Conservation (phyloP, 345 rosid species). For the Chamaenerion angustifolium region DNA sequence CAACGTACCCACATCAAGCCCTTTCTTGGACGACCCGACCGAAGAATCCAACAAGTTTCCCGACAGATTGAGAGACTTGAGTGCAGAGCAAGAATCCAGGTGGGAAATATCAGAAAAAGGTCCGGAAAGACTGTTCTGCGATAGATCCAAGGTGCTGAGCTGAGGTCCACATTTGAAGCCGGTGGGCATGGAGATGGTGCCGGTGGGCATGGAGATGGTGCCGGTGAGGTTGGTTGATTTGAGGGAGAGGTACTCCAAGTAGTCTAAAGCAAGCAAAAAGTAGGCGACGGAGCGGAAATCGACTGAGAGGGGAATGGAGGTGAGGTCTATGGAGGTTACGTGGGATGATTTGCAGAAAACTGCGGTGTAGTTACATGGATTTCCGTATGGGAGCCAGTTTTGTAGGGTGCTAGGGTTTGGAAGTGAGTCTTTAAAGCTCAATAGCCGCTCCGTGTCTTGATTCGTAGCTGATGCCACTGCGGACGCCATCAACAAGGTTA, state of each 20-base stretch:
- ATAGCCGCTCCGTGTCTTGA: conserved; percentile 40
- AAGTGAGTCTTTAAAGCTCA: conserved; percentile 44
- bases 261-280: conserved; percentile 35
- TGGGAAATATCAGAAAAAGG: conserved; percentile 31
- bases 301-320: conserved; percentile 18
- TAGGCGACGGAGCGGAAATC: conserved; percentile 54
- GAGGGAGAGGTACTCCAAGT: conserved; percentile 43
- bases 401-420: conserved; percentile 33
- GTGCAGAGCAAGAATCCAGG: conserved; percentile 38
- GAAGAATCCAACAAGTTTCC: conserved; percentile 36
- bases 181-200: conserved; percentile 28
- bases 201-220: conserved; percentile 32
- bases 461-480: background rate
- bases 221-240: conserved; percentile 45
- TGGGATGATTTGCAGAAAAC: conserved; percentile 43
- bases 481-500: background rate
- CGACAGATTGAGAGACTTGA: conserved; percentile 51
- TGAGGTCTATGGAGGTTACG: conserved; percentile 53
- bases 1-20: conserved; percentile 32
- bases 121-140: conserved; percentile 51
- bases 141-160: conserved; percentile 58
- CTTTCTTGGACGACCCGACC: conserved; percentile 21
- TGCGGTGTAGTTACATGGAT: conserved; percentile 61
- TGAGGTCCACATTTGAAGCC: conserved; percentile 56
- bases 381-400: conserved; percentile 40